Base-by-base conservation (phyloP, 257 asterid species). In the Gentiana dahurica region DNA sequence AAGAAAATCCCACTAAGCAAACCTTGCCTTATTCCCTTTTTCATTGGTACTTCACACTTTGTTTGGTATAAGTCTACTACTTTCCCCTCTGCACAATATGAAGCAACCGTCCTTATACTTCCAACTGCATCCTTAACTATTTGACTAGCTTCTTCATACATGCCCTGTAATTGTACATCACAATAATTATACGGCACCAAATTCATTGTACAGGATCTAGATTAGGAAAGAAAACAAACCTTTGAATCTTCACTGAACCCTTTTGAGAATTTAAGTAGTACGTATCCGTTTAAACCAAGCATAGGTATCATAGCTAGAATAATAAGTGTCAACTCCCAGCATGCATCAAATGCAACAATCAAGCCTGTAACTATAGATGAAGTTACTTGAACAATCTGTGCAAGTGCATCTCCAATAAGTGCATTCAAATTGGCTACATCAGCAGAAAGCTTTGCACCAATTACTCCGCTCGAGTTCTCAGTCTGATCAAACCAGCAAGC, bases 101-200 rank as follows among this genome's bases (percentile, higher is more conserved):
- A 89, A 53, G 95, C 97, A 12, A 89, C 79, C 10, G 95, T 89
- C 64, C 60, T 55, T 55, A 55, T 55, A 39, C 60, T 55, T 5
- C 60, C 60, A 24, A 55, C 59, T 55, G 59, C 97, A 49, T 89
- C 95, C 62, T 77, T 83, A 5, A 94, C 97, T 4, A 89, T 84
- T 64, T 83, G 95, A 71, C 95, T 86, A 2, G 97, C 97, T 63
- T 89, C 85, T 72, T 83, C 95, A 43, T 86, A 89, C 89, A 83
- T 80, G 32, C 55, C 74, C 94, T 86, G 81, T 66, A 64, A 62
- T 5, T 33, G 10, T 24, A 38, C 8, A 34, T 56, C 62, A 38
- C 47, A 58, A 54, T 39, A 55, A 33, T 5, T 33, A 5, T 24
- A 38, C 9, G 33, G 58, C 62, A 38, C 47, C 54, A 54, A 35